Percentiles rank a stretch among this genome's conserved stretches.
Conservation (phyloP, 2,329 filamentous ascomycete genomes). For the Sporothrix dimorphospora region DNA sequence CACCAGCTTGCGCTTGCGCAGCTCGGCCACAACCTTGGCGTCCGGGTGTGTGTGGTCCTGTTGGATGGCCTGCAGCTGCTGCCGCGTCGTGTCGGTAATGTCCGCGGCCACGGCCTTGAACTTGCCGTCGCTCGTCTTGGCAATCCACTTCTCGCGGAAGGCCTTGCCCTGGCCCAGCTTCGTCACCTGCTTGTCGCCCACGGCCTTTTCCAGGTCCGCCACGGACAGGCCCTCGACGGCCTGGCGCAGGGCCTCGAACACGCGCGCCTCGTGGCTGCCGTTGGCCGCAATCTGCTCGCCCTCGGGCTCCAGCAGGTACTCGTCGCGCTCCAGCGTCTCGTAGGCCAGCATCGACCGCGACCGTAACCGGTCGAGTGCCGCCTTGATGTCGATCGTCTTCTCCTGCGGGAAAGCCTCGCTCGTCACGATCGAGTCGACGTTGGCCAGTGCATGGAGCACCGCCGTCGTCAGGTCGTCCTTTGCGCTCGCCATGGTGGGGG, state of each 20-base stretch:
- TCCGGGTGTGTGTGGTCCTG: slow-evolving; percentile 69
- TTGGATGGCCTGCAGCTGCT: slow-evolving; percentile 74
- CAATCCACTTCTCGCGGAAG: slow-evolving; percentile 78
- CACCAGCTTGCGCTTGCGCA: slow-evolving; percentile 91
- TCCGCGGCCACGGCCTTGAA: slow-evolving; percentile 64
- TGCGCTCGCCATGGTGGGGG: slow-evolving; percentile 35
- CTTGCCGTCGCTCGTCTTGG: slow-evolving; percentile 58
- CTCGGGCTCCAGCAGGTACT: slow-evolving; percentile 74
- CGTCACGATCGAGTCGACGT: slow-evolving; percentile 67
- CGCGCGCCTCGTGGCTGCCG: slow-evolving; percentile 81
- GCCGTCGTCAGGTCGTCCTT: slow-evolving; percentile 63
- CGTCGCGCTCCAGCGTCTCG: slow-evolving; percentile 78
- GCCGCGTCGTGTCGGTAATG: slow-evolving; percentile 77
- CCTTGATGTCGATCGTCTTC: slow-evolving; percentile 74
- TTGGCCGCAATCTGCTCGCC: slow-evolving; percentile 71
- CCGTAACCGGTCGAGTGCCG: slow-evolving; percentile 80
- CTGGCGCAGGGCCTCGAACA: slow-evolving; percentile 73
- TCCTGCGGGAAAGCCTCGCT: slow-evolving; percentile 68
- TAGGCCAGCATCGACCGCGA: slow-evolving; percentile 88
- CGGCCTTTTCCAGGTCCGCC: slow-evolving; percentile 67
- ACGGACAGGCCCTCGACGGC: slow-evolving; percentile 82
- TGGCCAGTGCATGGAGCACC: slow-evolving; percentile 67
- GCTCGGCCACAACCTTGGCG: slow-evolving; percentile 74
- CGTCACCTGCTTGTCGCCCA: slow-evolving; percentile 72
- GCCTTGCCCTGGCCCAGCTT: slow-evolving; percentile 94